Base-by-base conservation (phyloP, 1,284 basidiomycete species). In the Exsudoporus floridanus region DNA sequence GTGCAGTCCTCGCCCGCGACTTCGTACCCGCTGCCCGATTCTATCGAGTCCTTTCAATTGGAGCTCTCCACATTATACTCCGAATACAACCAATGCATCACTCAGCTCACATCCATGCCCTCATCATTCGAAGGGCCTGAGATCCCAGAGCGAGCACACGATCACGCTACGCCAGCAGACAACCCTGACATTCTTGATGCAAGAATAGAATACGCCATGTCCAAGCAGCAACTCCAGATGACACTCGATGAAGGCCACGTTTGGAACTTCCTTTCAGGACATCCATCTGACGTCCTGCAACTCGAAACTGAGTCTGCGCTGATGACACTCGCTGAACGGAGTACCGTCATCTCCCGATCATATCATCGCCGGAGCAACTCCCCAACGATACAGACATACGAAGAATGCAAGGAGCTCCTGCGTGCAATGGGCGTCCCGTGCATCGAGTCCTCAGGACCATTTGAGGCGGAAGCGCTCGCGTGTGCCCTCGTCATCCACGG, bases 381-480 rank as follows among this genome's bases (percentile, higher is more conserved):
- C 2, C 87, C 90, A 0, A 84, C 82, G 0, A 37, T 67, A 8
- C 68, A 75, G 39, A 90, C 84, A 1, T 92, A 88, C 60, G 66
- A 72, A 0, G 82, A 92, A 60, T 78, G 79, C 56, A 83, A 76
- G 59, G 75, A 79, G 45, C 79, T 94, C 16, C 62, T 94, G 5
- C 61, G 67, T 21, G 84, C 84, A 0, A 86, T 94, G 84, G 91
- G 92, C 14, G 77, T 94, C 1, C 86, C 87, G 0, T 87, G 85
- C 60, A 66, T 94, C 30, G 80, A 87, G 12, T 74, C 86, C 7
- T 70, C 72, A 1, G 84, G 84, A 0, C 80, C 85, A 0, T 86
- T 80, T 57, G 92, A 95, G 66, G 92, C 88, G 0, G 92, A 95
- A 69, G 91, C 88, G 1, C 71, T 94, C 21, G 92, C 91, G 1